Evolutionary conservation across 805 yeast genomes (phyloP).

Genomic region (Yarrowia alimentaria): DNA sequence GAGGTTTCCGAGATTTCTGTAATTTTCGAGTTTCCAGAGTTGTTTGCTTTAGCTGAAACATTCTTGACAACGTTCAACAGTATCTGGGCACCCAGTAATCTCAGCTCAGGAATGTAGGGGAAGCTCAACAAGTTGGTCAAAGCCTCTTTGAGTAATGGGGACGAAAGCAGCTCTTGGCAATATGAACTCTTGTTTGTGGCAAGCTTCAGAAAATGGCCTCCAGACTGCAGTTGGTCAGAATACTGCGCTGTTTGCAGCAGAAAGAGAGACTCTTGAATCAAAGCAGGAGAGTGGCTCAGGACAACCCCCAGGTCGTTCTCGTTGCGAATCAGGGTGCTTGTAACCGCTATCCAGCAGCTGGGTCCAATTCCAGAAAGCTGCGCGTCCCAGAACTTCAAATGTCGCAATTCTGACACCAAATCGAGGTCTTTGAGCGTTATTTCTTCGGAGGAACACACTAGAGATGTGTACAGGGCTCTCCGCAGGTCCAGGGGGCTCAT

Average conservation of each 20-base stretch:
- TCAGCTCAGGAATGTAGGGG: slow-evolving; percentile 20
- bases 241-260: slow-evolving; percentile 14
- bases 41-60: slow-evolving; percentile 3
- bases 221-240: slow-evolving; percentile 15
- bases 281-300: not conserved
- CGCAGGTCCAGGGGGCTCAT: slow-evolving; percentile 6
- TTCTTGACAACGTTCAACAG: slow-evolving; percentile 12
- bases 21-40: too few relatives aligned
- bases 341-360: slow-evolving; percentile 11
- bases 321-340: slow-evolving; percentile 6
- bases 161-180: not conserved
- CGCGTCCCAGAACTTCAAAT: slow-evolving; percentile 9
- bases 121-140: slow-evolving; percentile 5
- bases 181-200: slow-evolving; percentile 19
- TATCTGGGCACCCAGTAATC: slow-evolving; percentile 12
- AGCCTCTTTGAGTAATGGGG: slow-evolving; percentile 1
- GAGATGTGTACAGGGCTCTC: slow-evolving; percentile 14
- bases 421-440: slow-evolving; percentile 2
- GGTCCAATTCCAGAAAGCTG: slow-evolving; percentile 18
- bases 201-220: slow-evolving; percentile 15
- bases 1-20: too few relatives aligned
- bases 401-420: not conserved
- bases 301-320: not conserved
- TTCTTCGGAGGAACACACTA: slow-evolving; percentile 13
- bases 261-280: slow-evolving; percentile 5